Base-by-base conservation (phyloP, 1,284 basidiomycete species). In the Fomitopsis palustris region DNA sequence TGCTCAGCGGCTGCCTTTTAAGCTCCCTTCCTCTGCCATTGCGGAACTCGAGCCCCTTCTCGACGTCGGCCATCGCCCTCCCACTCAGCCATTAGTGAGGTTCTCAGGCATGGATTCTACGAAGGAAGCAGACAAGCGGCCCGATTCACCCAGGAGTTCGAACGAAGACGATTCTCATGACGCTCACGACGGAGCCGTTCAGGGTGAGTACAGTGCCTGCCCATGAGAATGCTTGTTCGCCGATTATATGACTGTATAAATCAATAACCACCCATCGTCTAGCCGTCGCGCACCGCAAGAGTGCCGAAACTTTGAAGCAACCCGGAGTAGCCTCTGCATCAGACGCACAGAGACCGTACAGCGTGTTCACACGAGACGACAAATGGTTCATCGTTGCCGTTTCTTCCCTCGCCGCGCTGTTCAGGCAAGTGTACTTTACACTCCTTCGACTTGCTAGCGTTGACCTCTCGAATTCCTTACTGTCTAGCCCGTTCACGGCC, bases 321-420 rank as follows among this genome's bases (percentile, higher is more conserved):
- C 41, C 3, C 17, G 3, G 23, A 43, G 19, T 12, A 37, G n/a
- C 19, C 3, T 25, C 25, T 21, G n/a, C 53, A 23, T 19, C 25
- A 25, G 55, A 33, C 0, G 72, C 75, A 0, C 76, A 78, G 55
- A 66, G 68, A 19, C 78, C 80, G 1, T 84, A 81, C 55, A 86
- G 80, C 60, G 75, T 86, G 38, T 90, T 82, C 66, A 81, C 81
- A 0, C 64, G 62, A 4, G 63, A 69, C 14, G 87, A 91, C 67
- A 89, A 87, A 75, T 88, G 86, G 86, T 74, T 81, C 39, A 84
- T 92, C 45, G 86, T 91, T 2, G 66, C 69, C 25, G 72, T 90
- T 53, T 76, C 81, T 21, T 77, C 83, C 0, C 72, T 85, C 54
- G 85, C 85, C 12, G 85, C 77, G 0, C 57, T 88, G 1, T 88